Conservation (phyloP, 176 grass and related monocot genomes). For the Zea luxurians region DNA sequence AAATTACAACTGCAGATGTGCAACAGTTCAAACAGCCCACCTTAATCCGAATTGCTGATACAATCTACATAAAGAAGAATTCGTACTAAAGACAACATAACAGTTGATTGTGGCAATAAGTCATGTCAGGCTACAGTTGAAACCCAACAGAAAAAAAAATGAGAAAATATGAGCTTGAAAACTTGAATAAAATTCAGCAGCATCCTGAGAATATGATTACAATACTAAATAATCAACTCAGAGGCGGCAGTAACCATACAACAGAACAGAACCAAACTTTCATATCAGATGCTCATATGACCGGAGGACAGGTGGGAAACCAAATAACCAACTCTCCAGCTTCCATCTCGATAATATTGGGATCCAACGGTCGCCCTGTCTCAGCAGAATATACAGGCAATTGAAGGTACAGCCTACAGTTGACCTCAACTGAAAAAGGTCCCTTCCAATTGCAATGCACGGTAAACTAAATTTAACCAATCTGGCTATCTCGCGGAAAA, state of each 20-base stretch:
- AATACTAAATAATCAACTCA: constrained; percentile 7
- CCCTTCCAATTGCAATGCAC: neutral
- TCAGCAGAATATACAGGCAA: neutral
- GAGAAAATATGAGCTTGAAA: neutral
- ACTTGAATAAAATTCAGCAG: neutral
- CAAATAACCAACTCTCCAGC: neutral
- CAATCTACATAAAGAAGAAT: constrained; percentile 7
- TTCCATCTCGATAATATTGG: too few relatives aligned
- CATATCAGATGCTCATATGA: constrained; percentile 5
- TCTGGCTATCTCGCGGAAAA: neutral
- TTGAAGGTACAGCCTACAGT: neutral
- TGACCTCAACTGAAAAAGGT: constrained; percentile 5
- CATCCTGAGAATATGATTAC: neutral
- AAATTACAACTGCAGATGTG: too few relatives aligned
- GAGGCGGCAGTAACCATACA: neutral
- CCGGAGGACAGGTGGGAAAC: neutral
- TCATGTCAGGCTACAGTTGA: neutral
- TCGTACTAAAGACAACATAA: neutral
- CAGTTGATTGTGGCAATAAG: neutral
- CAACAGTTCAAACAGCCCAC: too few relatives aligned
- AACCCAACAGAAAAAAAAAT: neutral
- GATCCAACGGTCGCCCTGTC: neutral
- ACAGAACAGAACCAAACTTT: neutral
- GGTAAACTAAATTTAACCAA: neutral
- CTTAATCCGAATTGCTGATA: neutral